Conservation (phyloP, 345 rosid species). For the Sisymbrium irio region DNA sequence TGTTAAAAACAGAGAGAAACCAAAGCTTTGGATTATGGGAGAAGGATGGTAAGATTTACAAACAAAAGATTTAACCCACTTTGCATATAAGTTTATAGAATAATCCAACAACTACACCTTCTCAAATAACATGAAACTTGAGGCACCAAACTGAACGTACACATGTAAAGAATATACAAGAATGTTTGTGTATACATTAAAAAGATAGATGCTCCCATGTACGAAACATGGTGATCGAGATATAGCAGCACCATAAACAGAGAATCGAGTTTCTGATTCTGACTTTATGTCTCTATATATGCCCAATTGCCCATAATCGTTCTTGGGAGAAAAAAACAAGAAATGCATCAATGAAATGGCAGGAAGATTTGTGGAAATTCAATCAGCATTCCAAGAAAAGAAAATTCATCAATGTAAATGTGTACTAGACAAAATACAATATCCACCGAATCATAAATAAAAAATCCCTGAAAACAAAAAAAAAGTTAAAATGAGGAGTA, state of each 20-base stretch:
- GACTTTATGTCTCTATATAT: background rate
- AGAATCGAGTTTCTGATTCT: background rate
- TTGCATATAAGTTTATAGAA: too few relatives aligned
- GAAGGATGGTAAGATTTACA: background rate
- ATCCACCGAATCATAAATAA: background rate
- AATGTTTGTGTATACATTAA: background rate
- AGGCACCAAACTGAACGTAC: background rate
- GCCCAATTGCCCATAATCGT: background rate
- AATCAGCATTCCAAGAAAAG: too few relatives aligned
- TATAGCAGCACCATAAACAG: background rate
- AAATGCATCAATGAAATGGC: background rate
- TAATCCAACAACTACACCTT: too few relatives aligned
- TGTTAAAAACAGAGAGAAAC: constrained; percentile 1
- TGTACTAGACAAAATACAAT: background rate
- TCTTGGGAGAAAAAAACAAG: background rate
- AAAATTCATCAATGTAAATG: too few relatives aligned
- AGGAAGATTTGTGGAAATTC: too few relatives aligned
- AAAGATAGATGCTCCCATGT: background rate
- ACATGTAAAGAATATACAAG: background rate
- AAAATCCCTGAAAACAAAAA: background rate
- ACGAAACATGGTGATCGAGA: background rate
- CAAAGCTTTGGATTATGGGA: background rate
- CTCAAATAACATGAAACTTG: too few relatives aligned
- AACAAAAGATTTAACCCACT: background rate
- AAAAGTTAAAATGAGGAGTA: background rate